Base-by-base conservation (phyloP, 1,284 basidiomycete genomes). In the Tilletia horrida region DNA sequence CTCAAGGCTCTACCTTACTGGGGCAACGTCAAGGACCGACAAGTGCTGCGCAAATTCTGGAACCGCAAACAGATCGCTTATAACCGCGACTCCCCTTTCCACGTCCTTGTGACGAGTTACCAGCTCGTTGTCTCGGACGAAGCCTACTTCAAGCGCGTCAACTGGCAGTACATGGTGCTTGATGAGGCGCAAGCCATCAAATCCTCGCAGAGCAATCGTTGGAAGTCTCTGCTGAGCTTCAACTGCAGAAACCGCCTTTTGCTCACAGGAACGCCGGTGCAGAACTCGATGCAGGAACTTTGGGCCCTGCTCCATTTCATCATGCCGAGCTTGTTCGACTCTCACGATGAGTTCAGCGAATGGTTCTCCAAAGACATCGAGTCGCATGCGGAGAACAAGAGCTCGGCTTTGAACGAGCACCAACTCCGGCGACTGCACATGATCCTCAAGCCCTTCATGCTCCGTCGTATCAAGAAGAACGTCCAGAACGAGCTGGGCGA, bases 331-430 rank as follows among this genome's bases (percentile, higher is more conserved):
- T 85, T 99, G 65, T 99, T 99, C 83, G 96, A 98, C 83, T 97
- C 94, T 43, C 95, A 98, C 80, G 94, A 98, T 80, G 96, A 99
- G 84, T 99, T 99, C 85, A 93, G 91, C 81, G 96, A 98, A 83
- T 99, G 96, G 96, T 99, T 99, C 84, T 97, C 95, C 27, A 97
- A 97, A 83, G 96, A 98, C 80, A 97, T 98, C 68, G 96, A 98
- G 85, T 94, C 91, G 81, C 83, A 83, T 57, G 93, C 85, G 86
- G 84, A 84, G 27, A 91, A 93, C 83, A 93, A 93, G 81, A 81
- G 81, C 42, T 90, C 89, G 74, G 23, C 55, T 25, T 86, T 98
- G 75, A 97, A 97, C 81, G 94, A 97, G 80, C 90, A 97, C 82
- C 96, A 99, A 82, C 85, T 99, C 47, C 88, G 93, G 67, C 88